Evolutionary conservation across 441 rosid genomes (phyloP), one percentile per base, ranked within the genome.

Genomic region (Jatropha podagrica): DNA sequence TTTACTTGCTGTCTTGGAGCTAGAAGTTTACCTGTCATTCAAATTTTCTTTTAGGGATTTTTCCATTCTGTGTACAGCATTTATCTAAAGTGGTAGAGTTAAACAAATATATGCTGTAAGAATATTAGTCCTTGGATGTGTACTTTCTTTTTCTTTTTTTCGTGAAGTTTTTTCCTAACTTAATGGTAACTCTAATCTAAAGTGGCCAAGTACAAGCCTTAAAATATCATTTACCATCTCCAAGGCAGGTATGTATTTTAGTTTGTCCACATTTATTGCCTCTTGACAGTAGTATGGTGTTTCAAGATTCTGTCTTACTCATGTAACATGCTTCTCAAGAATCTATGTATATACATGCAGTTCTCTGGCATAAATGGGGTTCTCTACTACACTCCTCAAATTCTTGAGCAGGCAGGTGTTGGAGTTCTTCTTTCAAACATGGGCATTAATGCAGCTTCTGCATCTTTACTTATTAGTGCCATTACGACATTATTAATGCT

Each of bases 361-460:
- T 91, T 94, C 80, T 88, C 95, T 69, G 98, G 98, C 65, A 94
- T 94, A 83, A 94, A 92, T 61, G 98, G 98, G 56, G 94, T 94
- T 77, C 89, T 94, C 27, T 94, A 92, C 85, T 94, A 94, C 85
- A 92, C 97, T 66, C 98, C 98, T 76, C 98, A 94, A 85, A 92
- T 94, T 81, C 92, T 94, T 42, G 92, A 92, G 86, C 92, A 94
- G 79, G 95, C 98, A 2, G 98, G 98, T 70, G 97, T 90, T 2
- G 96, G 94, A 37, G 81, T 90, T 85, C 94, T 92, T 74, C 89
- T 92, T 74, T 88, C 95, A 15, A 87, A 91, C 87, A 4, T 94
- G 85, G 97, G 90, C 74, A 72, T 94, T 69, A 83, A 92, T 81
- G 76, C 94, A 67, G 75, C 91, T 69, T 94, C 97, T 52, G 80